Percentiles rank a stretch among this genome's conserved stretches.
Evolutionary conservation across 2,329 filamentous ascomycete species (phyloP).

Genomic region (Aspergillus caelatus): DNA sequence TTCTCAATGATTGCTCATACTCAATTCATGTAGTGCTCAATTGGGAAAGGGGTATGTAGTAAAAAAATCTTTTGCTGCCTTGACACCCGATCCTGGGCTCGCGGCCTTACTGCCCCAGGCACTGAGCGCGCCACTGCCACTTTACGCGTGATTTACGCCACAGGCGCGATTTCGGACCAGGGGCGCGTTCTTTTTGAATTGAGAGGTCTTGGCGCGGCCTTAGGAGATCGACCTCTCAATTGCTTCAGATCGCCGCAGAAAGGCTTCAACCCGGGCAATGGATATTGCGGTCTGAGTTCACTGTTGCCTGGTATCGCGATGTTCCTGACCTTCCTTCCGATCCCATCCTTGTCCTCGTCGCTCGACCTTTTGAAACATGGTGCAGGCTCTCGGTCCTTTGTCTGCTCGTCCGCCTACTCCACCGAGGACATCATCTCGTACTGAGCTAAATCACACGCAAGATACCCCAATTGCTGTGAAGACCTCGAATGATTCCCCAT

Average conservation of each 20-base stretch:
- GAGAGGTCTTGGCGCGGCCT: slow-evolving; percentile 25
- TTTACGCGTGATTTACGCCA: slow-evolving; percentile 38
- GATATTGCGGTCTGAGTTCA: slow-evolving; percentile 22
- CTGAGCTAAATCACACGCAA: slow-evolving; percentile 42
- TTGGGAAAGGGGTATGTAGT: neutral
- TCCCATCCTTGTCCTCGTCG: slow-evolving; percentile 19
- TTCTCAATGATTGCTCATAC: neutral
- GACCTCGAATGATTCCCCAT: slow-evolving; percentile 48
- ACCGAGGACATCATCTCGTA: slow-evolving; percentile 47
- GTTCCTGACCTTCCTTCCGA: slow-evolving; percentile 25
- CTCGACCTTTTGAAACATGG: slow-evolving; percentile 39
- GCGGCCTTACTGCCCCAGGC: slow-evolving; percentile 28
- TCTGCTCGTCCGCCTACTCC: slow-evolving; percentile 60
- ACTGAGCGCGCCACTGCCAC: slow-evolving; percentile 31
- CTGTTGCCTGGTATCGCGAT: slow-evolving; percentile 29
- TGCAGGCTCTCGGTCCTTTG: slow-evolving; percentile 50
- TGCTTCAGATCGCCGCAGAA: slow-evolving; percentile 10
- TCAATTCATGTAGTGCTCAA: neutral
- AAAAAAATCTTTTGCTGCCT: slow-evolving; percentile 5
- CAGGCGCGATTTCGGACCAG: slow-evolving; percentile 21
- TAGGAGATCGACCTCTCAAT: slow-evolving; percentile 9
- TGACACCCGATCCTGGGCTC: neutral
- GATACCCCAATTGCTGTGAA: slow-evolving; percentile 35
- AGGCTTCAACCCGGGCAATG: slow-evolving; percentile 19
- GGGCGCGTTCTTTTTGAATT: slow-evolving; percentile 14